Evolutionary conservation across 345 rosid species (phyloP).

Genomic region (Citrus sinensis): DVS_A1.0 CM039163.1:7753001-7753500

Average conservation of each 20-base stretch:
- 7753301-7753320: neutral
- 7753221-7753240: neutral
- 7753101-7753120: neutral
- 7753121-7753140: neutral
- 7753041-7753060: conserved; percentile 97
- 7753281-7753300: neutral
- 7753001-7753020: conserved; percentile 88
- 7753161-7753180: neutral
- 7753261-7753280: neutral
- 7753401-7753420: neutral
- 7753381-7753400: neutral
- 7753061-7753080: conserved; percentile 12
- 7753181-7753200: neutral
- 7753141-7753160: neutral
- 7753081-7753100: conserved; percentile 1
- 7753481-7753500: neutral
- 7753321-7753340: neutral
- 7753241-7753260: neutral
- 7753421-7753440: neutral
- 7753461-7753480: neutral
- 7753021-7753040: conserved; percentile 86
- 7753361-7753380: neutral
- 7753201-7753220: neutral
- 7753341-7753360: neutral
- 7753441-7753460: neutral